Percentiles rank a stretch among this genome's conserved stretches.
Evolutionary conservation across 1,284 basidiomycete genomes (phyloP).

Genomic region (Malassezia yamatoensis): DNA sequence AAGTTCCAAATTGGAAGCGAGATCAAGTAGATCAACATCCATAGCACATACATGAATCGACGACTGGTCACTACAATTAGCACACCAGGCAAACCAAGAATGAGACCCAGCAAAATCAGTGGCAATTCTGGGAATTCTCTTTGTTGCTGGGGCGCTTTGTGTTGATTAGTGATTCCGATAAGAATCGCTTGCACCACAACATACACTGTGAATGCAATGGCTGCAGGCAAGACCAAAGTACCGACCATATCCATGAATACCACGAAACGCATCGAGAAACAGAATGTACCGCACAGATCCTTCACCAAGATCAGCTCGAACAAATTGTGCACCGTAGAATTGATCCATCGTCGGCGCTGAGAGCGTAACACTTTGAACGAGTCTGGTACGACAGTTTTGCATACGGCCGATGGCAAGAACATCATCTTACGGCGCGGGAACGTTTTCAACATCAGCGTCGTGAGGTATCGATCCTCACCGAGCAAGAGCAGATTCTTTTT

Average conservation of each 20-base stretch:
- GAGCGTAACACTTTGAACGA: slow-evolving; percentile 51
- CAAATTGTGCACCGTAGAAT: slow-evolving; percentile 52
- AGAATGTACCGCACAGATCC: slow-evolving; percentile 52
- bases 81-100: slow-evolving; percentile 51
- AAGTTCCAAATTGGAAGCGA: slow-evolving; percentile 52
- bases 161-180: slow-evolving; percentile 7
- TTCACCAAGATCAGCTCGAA: slow-evolving; percentile 51
- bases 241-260: slow-evolving; percentile 51
- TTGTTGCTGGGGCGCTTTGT: neutral
- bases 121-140: slow-evolving; percentile 34
- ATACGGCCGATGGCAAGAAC: slow-evolving; percentile 50
- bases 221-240: slow-evolving; percentile 51
- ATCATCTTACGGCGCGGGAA: slow-evolving; percentile 53
- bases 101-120: slow-evolving; percentile 48
- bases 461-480: slow-evolving; percentile 52
- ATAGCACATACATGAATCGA: slow-evolving; percentile 49
- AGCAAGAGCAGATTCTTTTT: slow-evolving; percentile 52
- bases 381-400: slow-evolving; percentile 52
- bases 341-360: slow-evolving; percentile 52
- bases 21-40: slow-evolving; percentile 51
- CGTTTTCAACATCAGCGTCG: slow-evolving; percentile 52
- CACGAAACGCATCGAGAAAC: slow-evolving; percentile 51
- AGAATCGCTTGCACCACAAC: slow-evolving; percentile 46
- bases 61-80: slow-evolving; percentile 51
- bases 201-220: slow-evolving; percentile 51